Evolutionary conservation across 805 yeast species (phyloP), one percentile per base, ranked within the genome.

Genomic region (Maudiozyma turicensis): DNA sequence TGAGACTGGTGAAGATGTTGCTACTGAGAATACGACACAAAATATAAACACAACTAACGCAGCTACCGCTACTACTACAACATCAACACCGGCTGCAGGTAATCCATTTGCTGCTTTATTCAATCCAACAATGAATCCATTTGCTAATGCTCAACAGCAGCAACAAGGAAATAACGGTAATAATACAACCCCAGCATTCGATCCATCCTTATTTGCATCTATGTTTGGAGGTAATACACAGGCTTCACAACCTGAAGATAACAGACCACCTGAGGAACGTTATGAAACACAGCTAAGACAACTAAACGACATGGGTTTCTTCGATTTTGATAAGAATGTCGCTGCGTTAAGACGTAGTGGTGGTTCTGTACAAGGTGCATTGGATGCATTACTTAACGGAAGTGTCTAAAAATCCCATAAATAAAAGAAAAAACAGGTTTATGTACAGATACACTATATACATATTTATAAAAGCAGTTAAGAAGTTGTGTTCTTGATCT

Each of bases 321-420:
- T 78, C 56, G 97, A 91, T 57, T 91, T 91, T 63, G 98, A 91
- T 57, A 77, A 86, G 57, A 93, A 93, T 62, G 89, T 93, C 28
- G 82, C 81, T 31, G 98, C 98, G 1, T 75, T 93, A 59, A 81
- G 97, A 71, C 81, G 98, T 69, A 81, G 91, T 48, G 99, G 99
- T 34, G 99, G 99, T 8, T 86, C 90, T 54, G 97, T 91, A 29
- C 96, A 91, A 70, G 97, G 97, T 43, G 99, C 99, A 9, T 74
- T 91, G 46, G 97, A 91, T 67, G 86, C 87, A 48, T 71, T 90
- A 58, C 74, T 90, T 50, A 84, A 76, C 52, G 86, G 85, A 26
- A 14, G 37, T 39, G 40, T 29, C 26, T 35, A 28, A 39, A 20
- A 11, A n/a, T 15, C 14, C 14, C 13, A 40, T 29, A 11, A 5